Base-by-base conservation (phyloP, 2,329 filamentous ascomycete genomes). In the Fusarium nematophilum region DNA sequence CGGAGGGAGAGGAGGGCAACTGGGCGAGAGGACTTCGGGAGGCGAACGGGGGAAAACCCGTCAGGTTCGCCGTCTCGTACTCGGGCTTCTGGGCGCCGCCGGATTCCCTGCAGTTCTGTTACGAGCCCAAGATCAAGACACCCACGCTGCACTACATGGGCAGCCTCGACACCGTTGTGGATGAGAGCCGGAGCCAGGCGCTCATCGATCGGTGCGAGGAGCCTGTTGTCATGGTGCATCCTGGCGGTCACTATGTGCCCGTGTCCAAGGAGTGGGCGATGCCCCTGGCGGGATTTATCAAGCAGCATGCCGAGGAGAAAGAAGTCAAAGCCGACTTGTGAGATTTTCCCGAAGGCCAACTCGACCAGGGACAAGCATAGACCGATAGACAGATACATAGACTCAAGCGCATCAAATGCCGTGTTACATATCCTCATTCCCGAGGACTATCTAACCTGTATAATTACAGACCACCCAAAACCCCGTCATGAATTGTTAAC, bases 191-290 rank as follows among this genome's bases (percentile, higher is more conserved):
- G 69, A 91, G 86, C 72, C 79, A 84, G 67, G 83, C 80, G 17
- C 76, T 97, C 53, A 82, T 90, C 3, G 87, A 92, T 18, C 81
- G 78, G 54, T 93, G 85, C 73, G 82, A 73, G 60, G 81, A 81
- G 62, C 79, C 81, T 0, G 38, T 80, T 70, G 80, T 86, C 62
- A 71, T 86, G 66, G 84, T 90, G 67, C 92, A 96, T 75, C 93
- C 94, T 1, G 94, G 94, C 7, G 93, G 93, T 0, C 94, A 98
- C 74, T 93, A 96, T 70, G 85, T 97, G 69, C 94, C 94, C 0
- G 87, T 92, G 56, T 86, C 89, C 65, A 92, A 90, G 78, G 90
- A 93, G 65, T 95, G 90, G 84, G 86, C 89, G 15, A 88, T 89
- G 80, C 89, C 89, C 26, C 76, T 96, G 62, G 87, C 90, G 5